phyloP scores from a whole-genome alignment of 345 rosid genomes.

The Erysimum cheiranthoides region DNA sequence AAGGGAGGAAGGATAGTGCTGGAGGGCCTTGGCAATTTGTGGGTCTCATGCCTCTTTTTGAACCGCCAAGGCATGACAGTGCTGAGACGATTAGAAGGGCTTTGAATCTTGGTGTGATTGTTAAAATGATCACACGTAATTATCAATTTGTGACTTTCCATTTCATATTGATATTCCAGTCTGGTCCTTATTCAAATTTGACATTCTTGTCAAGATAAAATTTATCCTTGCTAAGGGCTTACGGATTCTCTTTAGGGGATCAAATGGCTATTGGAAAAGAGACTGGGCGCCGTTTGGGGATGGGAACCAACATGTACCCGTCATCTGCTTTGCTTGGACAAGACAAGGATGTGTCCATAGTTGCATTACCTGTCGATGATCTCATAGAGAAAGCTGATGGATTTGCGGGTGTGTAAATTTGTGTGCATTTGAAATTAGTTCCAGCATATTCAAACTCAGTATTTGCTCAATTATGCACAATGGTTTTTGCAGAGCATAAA shows the following conservation, averaged over 20 bases:
- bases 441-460: background rate
- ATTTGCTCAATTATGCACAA: background rate
- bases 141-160: too few relatives aligned
- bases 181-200: background rate
- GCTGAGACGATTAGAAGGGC: too few relatives aligned
- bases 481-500: conserved; percentile 74
- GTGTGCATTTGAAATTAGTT: background rate
- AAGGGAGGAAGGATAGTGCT: too few relatives aligned
- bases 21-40: too few relatives aligned
- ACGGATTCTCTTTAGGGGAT: conserved; percentile 64
- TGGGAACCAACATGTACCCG: conserved; percentile 99
- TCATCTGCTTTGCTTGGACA: conserved; percentile 94
- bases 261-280: conserved; percentile 97
- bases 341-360: conserved; percentile 89
- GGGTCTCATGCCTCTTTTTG: too few relatives aligned
- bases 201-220: conserved; percentile 1
- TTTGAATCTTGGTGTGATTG: too few relatives aligned
- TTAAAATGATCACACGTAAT: too few relatives aligned
- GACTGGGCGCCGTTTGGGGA: conserved; percentile 95
- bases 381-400: conserved; percentile 98
- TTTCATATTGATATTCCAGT: conserved; percentile 1
- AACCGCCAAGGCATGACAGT: too few relatives aligned
- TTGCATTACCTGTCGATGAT: conserved; percentile 84
- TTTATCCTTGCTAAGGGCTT: conserved; percentile 30
- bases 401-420: conserved; percentile 89